phyloP scores from a whole-genome alignment of 306 rosid species.

The Dryas alaskensis region DNA sequence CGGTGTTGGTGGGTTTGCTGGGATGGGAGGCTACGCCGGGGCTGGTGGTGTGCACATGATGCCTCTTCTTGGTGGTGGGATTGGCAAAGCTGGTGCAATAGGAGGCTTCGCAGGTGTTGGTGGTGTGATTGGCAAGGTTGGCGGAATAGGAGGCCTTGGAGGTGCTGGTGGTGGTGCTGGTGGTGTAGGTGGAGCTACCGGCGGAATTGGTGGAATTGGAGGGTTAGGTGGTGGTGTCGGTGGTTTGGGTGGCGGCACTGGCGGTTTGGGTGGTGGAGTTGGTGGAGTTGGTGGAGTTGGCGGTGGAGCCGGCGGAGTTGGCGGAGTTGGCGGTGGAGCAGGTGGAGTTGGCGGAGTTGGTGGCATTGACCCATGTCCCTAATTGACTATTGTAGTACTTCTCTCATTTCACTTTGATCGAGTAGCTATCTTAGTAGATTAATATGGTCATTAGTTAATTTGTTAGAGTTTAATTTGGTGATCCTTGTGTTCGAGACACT shows the following conservation, averaged over 20 bases:
- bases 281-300: slow-evolving; percentile 22
- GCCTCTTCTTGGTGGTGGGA: slow-evolving; percentile 36
- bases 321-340: no score
- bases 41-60: slow-evolving; percentile 24
- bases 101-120: slow-evolving; percentile 28
- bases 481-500: background rate
- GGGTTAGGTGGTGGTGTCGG: slow-evolving; percentile 19
- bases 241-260: slow-evolving; percentile 8
- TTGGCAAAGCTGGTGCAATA: slow-evolving; percentile 28
- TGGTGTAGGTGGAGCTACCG: slow-evolving; percentile 18
- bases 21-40: slow-evolving; percentile 38
- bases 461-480: background rate
- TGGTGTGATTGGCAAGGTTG: slow-evolving; percentile 22
- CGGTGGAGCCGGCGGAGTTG: background rate
- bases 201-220: slow-evolving; percentile 22
- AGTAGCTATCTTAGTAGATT: no score
- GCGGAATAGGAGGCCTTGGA: slow-evolving; percentile 21
- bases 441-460: no score
- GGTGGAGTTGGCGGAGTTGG: background rate
- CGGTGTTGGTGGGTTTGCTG: slow-evolving; percentile 57
- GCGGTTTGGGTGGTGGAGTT: slow-evolving; percentile 14
- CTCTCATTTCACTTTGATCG: no score
- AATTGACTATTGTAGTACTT: no score
- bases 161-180: slow-evolving; percentile 30
- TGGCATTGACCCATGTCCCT: background rate